Base-by-base conservation (phyloP, 176 grass and related monocot genomes). In the Triticum turgidum region DNA sequence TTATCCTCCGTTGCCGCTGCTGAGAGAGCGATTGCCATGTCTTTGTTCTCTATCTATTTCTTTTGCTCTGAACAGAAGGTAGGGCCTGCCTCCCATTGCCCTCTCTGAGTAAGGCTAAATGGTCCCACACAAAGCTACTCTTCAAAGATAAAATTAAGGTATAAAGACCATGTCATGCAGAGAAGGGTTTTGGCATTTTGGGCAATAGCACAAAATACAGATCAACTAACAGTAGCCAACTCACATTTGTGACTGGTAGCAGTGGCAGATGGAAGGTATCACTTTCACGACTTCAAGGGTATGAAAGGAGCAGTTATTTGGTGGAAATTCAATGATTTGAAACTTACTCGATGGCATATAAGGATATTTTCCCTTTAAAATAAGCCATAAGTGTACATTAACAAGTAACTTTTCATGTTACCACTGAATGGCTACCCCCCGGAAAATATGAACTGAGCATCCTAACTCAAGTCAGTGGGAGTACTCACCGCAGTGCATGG, bases 401-500 rank as follows among this genome's bases (percentile, higher is more conserved):
- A 74, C 13, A 65, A 63, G 29, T 59, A 6, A 59, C 25, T 27
- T 37, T 74, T 45, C 30, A 77, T 63, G 83, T 61, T 76, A 80
- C 82, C 41, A 61, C 9, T 83, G 27, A 88, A 82, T 82, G 33
- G 21, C 4, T 47, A 65, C 42, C 41, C 13, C 38, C 39, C 27
- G 11, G 14, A 44, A 81, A 44, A 81, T 30, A 65, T 13, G 75
- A 87, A 69, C 5, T 86, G 32, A 22, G 52, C 52, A 17, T 56
- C 2, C 52, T 21, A 56, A 41, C 24, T 86, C 58, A 65, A 83
- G 45, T 59, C 66, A 72, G 35, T 76, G 49, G 70, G 29, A 80
- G 42, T 49, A 86, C 62, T 95, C 71, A 98, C 96, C 96, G 88
- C 52, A 98, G 84, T 35, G 96, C 93, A 62, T 98, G 96, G 75